Conservation (phyloP, 176 grass and related monocot species). For the Oropetium thomaeum region DNA sequence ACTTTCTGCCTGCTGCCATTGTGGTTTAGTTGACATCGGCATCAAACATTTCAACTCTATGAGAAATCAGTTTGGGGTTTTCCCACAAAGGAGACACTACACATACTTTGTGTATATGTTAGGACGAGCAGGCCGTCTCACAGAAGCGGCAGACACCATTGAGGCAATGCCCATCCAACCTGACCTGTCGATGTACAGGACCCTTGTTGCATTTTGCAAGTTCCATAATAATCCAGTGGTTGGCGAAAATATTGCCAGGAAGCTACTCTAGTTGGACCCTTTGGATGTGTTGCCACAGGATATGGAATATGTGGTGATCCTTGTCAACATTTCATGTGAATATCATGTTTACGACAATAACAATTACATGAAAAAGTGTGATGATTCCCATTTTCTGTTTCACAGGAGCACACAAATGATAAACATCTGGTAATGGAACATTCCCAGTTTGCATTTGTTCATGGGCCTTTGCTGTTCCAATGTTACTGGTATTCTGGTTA, state of each 20-base stretch:
- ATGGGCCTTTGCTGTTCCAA: background rate
- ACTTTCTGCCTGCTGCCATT: slow-evolving; percentile 50
- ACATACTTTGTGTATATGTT: slow-evolving; percentile 67
- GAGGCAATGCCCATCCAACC: slow-evolving; percentile 47
- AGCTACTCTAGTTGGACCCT: slow-evolving; percentile 28
- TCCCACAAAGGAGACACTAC: slow-evolving; percentile 65
- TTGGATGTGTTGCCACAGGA: slow-evolving; percentile 31
- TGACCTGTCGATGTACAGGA: slow-evolving; percentile 30
- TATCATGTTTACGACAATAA: slow-evolving; percentile 3
- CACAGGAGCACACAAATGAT: slow-evolving; percentile 7
- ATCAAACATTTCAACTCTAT: slow-evolving; percentile 69
- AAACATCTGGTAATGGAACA: background rate
- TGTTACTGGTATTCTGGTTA: slow-evolving; percentile 12
- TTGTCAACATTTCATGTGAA: slow-evolving; percentile 25
- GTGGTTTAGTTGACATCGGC: slow-evolving; percentile 53
- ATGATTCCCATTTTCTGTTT: slow-evolving; percentile 8
- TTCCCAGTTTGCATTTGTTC: background rate
- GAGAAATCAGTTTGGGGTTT: slow-evolving; percentile 47
- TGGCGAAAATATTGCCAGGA: slow-evolving; percentile 21
- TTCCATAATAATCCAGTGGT: slow-evolving; percentile 22
- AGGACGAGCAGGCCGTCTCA: slow-evolving; percentile 55
- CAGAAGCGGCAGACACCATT: slow-evolving; percentile 44
- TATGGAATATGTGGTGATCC: slow-evolving; percentile 39
- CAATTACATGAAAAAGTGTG: background rate
- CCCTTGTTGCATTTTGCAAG: slow-evolving; percentile 31